phyloP scores from a whole-genome alignment of 1,139 yeast genomes.

The Sugiyamaella sp. region DNA sequence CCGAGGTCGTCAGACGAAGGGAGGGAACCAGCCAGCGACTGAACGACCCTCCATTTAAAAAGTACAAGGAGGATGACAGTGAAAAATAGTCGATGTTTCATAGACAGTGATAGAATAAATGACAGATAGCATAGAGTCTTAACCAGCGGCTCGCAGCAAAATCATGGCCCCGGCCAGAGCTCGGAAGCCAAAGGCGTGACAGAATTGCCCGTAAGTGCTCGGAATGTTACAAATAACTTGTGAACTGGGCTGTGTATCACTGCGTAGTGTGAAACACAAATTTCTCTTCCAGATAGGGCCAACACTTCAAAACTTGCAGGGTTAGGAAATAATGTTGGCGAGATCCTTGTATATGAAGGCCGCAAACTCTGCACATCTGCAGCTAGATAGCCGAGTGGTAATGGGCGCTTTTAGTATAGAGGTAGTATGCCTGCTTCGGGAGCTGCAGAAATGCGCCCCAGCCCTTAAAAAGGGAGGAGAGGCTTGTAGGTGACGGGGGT shows the following conservation, averaged over 20 bases:
- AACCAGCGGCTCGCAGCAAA: no score
- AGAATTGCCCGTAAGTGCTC: no score
- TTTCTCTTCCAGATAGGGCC: no score
- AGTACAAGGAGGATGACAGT: slow-evolving; percentile 4
- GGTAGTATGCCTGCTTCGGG: slow-evolving; percentile 20
- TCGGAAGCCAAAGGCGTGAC: no score
- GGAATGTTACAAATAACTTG: no score
- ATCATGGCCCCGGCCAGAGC: no score
- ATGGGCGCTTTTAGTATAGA: slow-evolving; percentile 18
- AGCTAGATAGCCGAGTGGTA: slow-evolving; percentile 14
- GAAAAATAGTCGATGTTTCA: neutral
- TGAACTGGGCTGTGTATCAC: no score
- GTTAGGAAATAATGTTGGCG: no score
- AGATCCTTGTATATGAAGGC: no score
- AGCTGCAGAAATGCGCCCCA: slow-evolving; percentile 4
- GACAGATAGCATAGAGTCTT: neutral
- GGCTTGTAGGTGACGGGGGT: slow-evolving; percentile 19
- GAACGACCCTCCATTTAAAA: slow-evolving; percentile 29
- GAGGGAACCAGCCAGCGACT: slow-evolving; percentile 26
- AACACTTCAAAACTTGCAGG: no score
- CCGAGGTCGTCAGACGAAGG: slow-evolving; percentile 24
- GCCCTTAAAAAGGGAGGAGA: slow-evolving; percentile 6
- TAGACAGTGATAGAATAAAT: neutral
- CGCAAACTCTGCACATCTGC: slow-evolving; percentile 14
- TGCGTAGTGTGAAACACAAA: no score